Evolutionary conservation across 495 filamentous ascomycete genomes (phyloP), one percentile per base, ranked within the genome.

Genomic region (Daldinia vernicosa): DNA sequence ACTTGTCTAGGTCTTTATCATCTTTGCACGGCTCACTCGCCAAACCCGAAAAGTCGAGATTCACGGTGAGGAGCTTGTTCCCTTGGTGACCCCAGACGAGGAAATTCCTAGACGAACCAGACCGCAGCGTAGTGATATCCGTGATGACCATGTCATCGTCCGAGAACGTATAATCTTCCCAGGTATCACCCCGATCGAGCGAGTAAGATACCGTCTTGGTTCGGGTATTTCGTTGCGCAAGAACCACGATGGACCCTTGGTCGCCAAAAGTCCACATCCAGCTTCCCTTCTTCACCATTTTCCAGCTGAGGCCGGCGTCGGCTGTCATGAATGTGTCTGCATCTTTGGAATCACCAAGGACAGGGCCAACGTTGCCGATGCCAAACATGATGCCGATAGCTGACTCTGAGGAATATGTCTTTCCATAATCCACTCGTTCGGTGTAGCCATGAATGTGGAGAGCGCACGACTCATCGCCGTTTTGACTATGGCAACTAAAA

Each of bases 251-350:
- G 1, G 92, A 93, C 17, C 96, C 96, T 76, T 96, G 92, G 69
- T 98, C 96, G 60, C 95, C 95, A 72, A 90, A 96, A 71, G 97
- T 93, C 92, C 93, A 99, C 80, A 90, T 89, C 80, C 93, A 96
- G 37, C 81, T 85, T 7, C 95, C 96, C 75, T 95, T 92, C 81
- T 89, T 94, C 60, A 91, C 90, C 37, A 89, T 84, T 47, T 85
- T 90, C 96, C 96, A 99, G 30, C 82, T 89, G 63, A 97, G 81
- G n/a, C 96, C 96, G 37, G 90, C 95, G 77, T 99, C 93, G 1
- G 81, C 80, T 39, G 92, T 95, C 78, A 98, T 88, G 83, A 93
- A 99, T 0, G 95, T 98, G 74, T 93, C 89, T 40, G 88, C 88
- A 7, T 93, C 88, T 27, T 88, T 85, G n/a, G 78, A 70, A 26